Evolutionary conservation across 1,139 yeast species (phyloP), one percentile per base, ranked within the genome.

Genomic region (Pichia sp.): DNA sequence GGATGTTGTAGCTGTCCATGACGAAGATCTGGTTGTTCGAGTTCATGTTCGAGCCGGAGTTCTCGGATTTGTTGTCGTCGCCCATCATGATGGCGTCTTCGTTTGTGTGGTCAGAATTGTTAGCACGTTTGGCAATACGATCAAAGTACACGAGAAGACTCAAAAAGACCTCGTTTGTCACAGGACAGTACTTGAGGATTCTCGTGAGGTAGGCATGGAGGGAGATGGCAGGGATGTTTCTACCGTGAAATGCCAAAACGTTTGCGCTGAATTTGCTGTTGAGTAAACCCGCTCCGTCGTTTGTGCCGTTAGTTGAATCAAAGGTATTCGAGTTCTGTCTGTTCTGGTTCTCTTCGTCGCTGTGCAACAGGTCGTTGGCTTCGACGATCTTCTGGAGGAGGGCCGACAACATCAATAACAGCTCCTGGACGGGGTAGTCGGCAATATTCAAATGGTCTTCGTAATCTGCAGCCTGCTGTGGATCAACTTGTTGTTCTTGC

Each of bases 1-100:
- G 99, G 55, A 93, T 90, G 65, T 93, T 93, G 67, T 86, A 93
- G 52, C 96, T 86, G 68, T 93, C 98, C 93, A 93, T 89, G 8
- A 91, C 96, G 67, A 93, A 91, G 50, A 87, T 67, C 61, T 86
- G 93, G 38, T 53, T 41, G 14, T 30, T 24, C 18, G 46, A 19
- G 53, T 49, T 34, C n/a, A 21, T 31, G 27, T n/a, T 17, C 14
- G 17, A 28, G 19, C 18, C 15, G 4, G 15, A 12, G 18, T 32
- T 15, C 20, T 53, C 57, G 17, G 50, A 42, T 24, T 24, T 24
- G 34, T 53, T 54, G 42, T 52, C 56, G 36, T 54, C 57, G 39
- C 54, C 55, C 40, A 46, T 56, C 40, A 45, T 49, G 32, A 45
- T 39, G 34, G 51, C 56, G 47, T 45, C 56, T 45, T 46, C 54